Evolutionary conservation across 2,329 filamentous ascomycete genomes (phyloP).

Genomic region (Aspergillus sp.): DNA sequence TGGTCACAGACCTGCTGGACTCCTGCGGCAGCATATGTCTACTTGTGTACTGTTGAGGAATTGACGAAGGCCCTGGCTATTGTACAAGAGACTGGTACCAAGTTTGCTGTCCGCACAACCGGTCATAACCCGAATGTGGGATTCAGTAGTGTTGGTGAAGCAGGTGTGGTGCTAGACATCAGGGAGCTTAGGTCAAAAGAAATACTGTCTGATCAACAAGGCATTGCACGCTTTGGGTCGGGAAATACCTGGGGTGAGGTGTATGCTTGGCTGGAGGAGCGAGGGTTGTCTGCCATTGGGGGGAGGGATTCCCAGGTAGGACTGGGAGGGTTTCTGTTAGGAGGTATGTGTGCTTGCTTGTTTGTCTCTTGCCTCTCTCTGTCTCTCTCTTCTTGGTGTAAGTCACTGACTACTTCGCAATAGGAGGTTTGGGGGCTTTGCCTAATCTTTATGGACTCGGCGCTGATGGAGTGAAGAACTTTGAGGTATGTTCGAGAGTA

Average conservation of each 20-base stretch:
- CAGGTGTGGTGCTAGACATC: not conserved
- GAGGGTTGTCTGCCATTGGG: conserved; percentile 1
- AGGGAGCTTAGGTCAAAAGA: conserved; percentile 1
- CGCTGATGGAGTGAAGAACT: not conserved
- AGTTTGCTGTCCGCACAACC: conserved; percentile 8
- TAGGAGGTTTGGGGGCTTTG: not conserved
- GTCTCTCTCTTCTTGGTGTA: not conserved
- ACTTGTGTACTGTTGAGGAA: too few relatives aligned
- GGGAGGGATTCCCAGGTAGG: conserved; percentile 1
- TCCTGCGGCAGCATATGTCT: too few relatives aligned
- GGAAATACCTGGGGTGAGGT: conserved; percentile 8
- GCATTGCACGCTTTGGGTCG: not conserved
- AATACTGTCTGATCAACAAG: not conserved
- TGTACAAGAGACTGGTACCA: not conserved
- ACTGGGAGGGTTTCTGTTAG: conserved; percentile 1
- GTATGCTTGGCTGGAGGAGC: conserved; percentile 5
- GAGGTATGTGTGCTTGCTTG: not conserved
- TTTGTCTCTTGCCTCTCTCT: too few relatives aligned
- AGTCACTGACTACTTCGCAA: not conserved
- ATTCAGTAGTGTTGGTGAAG: conserved; percentile 2
- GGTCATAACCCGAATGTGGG: conserved; percentile 4
- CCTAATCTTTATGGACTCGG: not conserved
- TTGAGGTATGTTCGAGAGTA: not conserved
- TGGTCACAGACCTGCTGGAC: too few relatives aligned
- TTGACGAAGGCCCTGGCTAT: too few relatives aligned